phyloP scores from a whole-genome alignment of 179 eudicot species.

The Beta lomatogona region DNA sequence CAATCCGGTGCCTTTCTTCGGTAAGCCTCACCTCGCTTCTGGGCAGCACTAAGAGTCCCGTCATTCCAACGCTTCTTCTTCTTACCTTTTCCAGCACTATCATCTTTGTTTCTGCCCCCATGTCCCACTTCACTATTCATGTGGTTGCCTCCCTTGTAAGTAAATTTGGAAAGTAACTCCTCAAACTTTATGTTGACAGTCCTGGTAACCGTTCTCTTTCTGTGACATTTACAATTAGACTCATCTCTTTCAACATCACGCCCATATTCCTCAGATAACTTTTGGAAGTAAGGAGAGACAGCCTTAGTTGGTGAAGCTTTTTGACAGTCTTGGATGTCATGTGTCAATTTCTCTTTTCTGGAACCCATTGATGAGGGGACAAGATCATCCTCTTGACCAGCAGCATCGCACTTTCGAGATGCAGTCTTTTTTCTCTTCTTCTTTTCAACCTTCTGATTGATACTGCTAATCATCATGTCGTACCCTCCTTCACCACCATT shows the following conservation, averaged over 20 bases:
- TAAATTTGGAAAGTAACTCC: slow-evolving; percentile 32
- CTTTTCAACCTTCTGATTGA: slow-evolving; percentile 18
- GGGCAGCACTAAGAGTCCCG: slow-evolving; percentile 40
- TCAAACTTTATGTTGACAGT: slow-evolving; percentile 20
- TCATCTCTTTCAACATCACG: slow-evolving; percentile 23
- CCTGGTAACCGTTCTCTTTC: slow-evolving; percentile 7
- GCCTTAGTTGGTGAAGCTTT: slow-evolving; percentile 16
- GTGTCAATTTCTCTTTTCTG: slow-evolving; percentile 7
- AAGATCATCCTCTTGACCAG: slow-evolving; percentile 26
- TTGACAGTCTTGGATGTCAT: neutral
- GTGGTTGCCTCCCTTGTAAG: slow-evolving; percentile 23
- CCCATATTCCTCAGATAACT: slow-evolving; percentile 1
- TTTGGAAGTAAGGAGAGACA: slow-evolving; percentile 29
- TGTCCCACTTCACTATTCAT: slow-evolving; percentile 13
- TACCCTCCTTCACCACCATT: slow-evolving; percentile 4
- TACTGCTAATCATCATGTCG: neutral
- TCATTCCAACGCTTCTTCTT: neutral
- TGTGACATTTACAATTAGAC: neutral
- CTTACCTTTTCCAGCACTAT: slow-evolving; percentile 21
- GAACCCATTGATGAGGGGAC: neutral
- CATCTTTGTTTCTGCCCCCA: slow-evolving; percentile 6
- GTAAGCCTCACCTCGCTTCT: slow-evolving; percentile 66
- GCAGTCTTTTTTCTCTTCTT: slow-evolving; percentile 17
- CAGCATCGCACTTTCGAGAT: slow-evolving; percentile 6
- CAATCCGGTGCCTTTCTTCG: slow-evolving; percentile 50